These are phyloP conservation scores for Malassezia nana DNA, from an alignment of 1,284 basidiomycete species.

Conservation along the genomic window DNA sequence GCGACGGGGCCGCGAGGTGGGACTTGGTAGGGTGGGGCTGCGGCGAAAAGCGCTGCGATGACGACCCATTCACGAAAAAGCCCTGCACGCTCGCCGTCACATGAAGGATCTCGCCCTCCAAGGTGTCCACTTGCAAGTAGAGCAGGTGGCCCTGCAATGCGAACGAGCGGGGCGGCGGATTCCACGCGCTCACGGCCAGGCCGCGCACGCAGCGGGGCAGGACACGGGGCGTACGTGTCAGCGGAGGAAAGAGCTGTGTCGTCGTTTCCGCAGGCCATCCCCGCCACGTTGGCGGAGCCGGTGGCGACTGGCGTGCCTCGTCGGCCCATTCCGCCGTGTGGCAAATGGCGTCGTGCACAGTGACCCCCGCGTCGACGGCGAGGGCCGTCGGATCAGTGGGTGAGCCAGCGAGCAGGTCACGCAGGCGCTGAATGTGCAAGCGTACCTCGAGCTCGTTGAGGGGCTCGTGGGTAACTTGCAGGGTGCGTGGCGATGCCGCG, in stretches of 20 bases:
- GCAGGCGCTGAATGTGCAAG: constrained; percentile 51
- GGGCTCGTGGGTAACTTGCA: constrained; percentile 49
- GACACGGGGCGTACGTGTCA: constrained; percentile 30
- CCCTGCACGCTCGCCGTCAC: constrained; percentile 54
- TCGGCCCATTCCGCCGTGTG: constrained; percentile 46
- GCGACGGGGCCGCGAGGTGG: constrained; percentile 50
- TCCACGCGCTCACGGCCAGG: constrained; percentile 55
- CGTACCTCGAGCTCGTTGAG: constrained; percentile 53
- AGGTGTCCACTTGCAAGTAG: constrained; percentile 53
- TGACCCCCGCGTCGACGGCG: constrained; percentile 51
- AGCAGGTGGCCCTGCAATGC: constrained; percentile 55
- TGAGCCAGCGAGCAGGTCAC: constrained; percentile 52
- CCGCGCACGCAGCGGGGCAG: constrained; percentile 50
- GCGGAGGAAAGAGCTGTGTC: constrained; percentile 45
- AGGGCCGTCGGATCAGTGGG: constrained; percentile 49
- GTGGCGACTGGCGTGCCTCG: constrained; percentile 19
- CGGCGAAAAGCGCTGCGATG: constrained; percentile 40
- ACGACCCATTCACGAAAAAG: constrained; percentile 54
- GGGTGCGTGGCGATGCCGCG: constrained; percentile 29
- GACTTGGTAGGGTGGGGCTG: constrained; percentile 27
- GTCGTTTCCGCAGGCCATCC: constrained; percentile 47
- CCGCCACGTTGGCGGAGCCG: constrained; percentile 47
- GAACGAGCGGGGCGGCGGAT: constrained; percentile 55
- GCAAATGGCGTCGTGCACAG: constrained; percentile 52
- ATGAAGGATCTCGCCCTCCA: constrained; percentile 55